phyloP scores from a whole-genome alignment of 1,139 yeast genomes.

The Arxiozyma bovina region DNA sequence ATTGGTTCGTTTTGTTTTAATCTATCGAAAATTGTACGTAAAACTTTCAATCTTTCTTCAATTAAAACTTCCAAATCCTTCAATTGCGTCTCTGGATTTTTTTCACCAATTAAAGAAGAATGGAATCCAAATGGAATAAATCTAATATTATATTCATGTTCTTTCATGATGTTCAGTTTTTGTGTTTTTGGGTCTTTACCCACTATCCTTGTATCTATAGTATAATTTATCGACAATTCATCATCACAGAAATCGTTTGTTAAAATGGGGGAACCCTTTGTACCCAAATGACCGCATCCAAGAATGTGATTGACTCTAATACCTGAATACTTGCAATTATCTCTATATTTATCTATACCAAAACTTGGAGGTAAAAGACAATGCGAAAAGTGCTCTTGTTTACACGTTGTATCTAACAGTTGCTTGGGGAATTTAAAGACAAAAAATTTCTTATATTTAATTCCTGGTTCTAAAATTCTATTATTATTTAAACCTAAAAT shows the following conservation, averaged over 20 bases:
- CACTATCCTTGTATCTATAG: constrained; percentile 28
- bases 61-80: constrained; percentile 14
- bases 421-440: constrained; percentile 54
- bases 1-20: constrained; percentile 18
- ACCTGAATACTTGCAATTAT: constrained; percentile 29
- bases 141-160: constrained; percentile 29
- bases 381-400: constrained; percentile 46
- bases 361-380: constrained; percentile 56
- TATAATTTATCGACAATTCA: constrained; percentile 28
- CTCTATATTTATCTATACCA: constrained; percentile 44
- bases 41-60: constrained; percentile 18
- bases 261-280: constrained; percentile 34
- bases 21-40: constrained; percentile 16
- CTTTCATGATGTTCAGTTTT: constrained; percentile 23
- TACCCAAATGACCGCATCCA: constrained; percentile 37
- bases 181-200: constrained; percentile 21
- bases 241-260: constrained; percentile 32
- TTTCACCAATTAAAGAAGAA: constrained; percentile 14
- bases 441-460: constrained; percentile 52
- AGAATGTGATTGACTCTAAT: constrained; percentile 28
- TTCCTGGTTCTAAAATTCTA: constrained; percentile 43
- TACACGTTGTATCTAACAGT: constrained; percentile 50
- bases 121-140: constrained; percentile 34
- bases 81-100: constrained; percentile 14
- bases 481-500: constrained; percentile 45